Base-by-base conservation (phyloP, 2,329 filamentous ascomycete species). In the Aureobasidium sp. region DNA sequence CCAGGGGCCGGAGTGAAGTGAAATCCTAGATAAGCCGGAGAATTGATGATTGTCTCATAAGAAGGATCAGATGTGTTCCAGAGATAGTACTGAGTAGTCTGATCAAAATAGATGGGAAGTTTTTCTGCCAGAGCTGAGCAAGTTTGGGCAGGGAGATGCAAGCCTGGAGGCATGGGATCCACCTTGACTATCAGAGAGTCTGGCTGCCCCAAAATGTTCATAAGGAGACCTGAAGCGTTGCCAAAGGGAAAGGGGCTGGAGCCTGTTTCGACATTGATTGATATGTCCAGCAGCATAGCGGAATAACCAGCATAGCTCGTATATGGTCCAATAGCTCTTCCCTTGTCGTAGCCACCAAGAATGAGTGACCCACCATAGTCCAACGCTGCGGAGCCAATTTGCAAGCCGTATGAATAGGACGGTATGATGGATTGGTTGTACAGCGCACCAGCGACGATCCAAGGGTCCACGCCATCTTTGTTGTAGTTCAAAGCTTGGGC, bases 11-110 rank as follows among this genome's bases (percentile, higher is more conserved):
- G 39, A 3, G 67, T 69, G 41, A 80, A 77, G 5, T 71, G 70
- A 63, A 79, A 79, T 36, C 69, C 65, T 3, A 79, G 68, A 21
- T 73, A 72, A 10, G 76, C 71, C 0, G 77, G 73, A 0, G 78
- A 80, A 15, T 67, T 70, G 11, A 78, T 66, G 21, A 79, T 74
- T 27, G 69, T 69, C 5, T 68, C 52, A 62, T 75, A 79, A 44
- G 69, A 67, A 11, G 64, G 58, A 29, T 70, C 63, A 1, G 57
- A 50, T 1, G 66, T 69, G 50, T 73, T 65, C 72, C 70, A 73
- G 9, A 69, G 59, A 47, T 69, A 73, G 39, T 69, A 67, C 9
- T 65, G 64, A 11, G 65, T 53, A 3, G 52, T 61, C 3, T 42
- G 11, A 48, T 69, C 64, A 50, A 66, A 71, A 3, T 42, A 65